Conservation (phyloP, 345 rosid genomes). For the Rhodomyrtus tomentosa region DNA sequence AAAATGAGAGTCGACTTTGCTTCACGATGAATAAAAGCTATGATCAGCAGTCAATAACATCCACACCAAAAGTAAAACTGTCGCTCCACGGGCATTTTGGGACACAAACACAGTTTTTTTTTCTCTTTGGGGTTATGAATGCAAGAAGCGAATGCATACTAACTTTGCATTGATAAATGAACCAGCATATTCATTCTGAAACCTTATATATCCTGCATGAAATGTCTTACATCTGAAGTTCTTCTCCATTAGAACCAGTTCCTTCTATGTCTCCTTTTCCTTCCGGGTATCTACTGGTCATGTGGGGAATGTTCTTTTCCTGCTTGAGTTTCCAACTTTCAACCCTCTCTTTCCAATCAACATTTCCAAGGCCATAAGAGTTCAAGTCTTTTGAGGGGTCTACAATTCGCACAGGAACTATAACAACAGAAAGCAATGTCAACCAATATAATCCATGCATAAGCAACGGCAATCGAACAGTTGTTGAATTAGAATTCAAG, state of each 20-base stretch:
- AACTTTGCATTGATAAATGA: not conserved
- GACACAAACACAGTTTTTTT: not conserved
- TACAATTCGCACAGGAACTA: slow-evolving; percentile 96
- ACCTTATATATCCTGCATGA: not conserved
- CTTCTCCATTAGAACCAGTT: slow-evolving; percentile 98
- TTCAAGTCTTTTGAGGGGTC: slow-evolving; percentile 98
- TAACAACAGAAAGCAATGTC: not conserved
- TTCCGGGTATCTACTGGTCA: slow-evolving; percentile 56
- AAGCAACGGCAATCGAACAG: not conserved
- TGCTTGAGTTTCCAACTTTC: slow-evolving; percentile 99
- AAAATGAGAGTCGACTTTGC: slow-evolving; percentile 19
- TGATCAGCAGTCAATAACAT: not conserved
- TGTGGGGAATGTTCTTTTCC: slow-evolving; percentile 73
- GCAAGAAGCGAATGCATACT: not conserved
- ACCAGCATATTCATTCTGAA: not conserved
- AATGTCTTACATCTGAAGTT: slow-evolving; percentile 74
- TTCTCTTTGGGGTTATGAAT: not conserved
- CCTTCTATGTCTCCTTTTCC: slow-evolving; percentile 97
- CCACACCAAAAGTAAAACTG: not conserved
- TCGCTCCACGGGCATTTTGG: not conserved
- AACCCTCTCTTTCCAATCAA: slow-evolving; percentile 99
- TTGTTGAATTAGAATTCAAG: not conserved
- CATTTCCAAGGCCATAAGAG: slow-evolving; percentile 94
- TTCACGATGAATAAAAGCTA: not conserved
- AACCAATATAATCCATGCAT: slow-evolving; percentile 1